Evolutionary conservation across 768 basidiomycete genomes (phyloP).

Genomic region (Calocera viscosa): DNA sequence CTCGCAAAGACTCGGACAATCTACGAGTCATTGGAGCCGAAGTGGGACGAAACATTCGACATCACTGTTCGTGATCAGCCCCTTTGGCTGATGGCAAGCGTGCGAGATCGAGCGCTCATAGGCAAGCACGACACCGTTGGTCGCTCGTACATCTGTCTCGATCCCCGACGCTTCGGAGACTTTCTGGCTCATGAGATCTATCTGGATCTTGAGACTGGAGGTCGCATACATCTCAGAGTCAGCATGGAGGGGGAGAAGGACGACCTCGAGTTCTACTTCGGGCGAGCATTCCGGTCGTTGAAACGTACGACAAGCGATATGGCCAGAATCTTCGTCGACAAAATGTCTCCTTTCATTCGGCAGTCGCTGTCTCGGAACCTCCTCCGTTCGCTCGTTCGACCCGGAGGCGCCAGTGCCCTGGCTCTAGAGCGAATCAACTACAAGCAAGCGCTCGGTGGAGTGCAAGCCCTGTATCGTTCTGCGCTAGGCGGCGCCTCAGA

Average conservation of each 20-base stretch:
- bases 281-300: conserved; percentile 82
- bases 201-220: conserved; percentile 78
- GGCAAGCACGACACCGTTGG: conserved; percentile 92
- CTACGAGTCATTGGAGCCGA: conserved; percentile 78
- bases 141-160: conserved; percentile 81
- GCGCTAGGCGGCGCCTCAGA: conserved; percentile 51
- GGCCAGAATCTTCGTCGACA: conserved; percentile 92
- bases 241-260: conserved; percentile 99
- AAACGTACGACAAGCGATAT: conserved; percentile 92
- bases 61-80: conserved; percentile 72
- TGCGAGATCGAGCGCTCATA: conserved; percentile 77
- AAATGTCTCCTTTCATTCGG: conserved; percentile 92
- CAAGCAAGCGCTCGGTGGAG: conserved; percentile 75
- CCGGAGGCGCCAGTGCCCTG: conserved; percentile 35
- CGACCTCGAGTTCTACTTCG: conserved; percentile 95
- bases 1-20: conserved; percentile 92
- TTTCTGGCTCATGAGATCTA: conserved; percentile 82
- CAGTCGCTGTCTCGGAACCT: conserved; percentile 69
- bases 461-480: conserved; percentile 71
- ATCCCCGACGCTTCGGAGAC: conserved; percentile 78
- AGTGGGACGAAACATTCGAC: conserved; percentile 98
- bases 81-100: conserved; percentile 94
- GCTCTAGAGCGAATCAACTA: conserved; percentile 54
- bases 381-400: conserved; percentile 52
- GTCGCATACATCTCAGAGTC: conserved; percentile 72